Conservation (phyloP, 768 basidiomycete genomes). For the Tephrocybe rancida region DNA sequence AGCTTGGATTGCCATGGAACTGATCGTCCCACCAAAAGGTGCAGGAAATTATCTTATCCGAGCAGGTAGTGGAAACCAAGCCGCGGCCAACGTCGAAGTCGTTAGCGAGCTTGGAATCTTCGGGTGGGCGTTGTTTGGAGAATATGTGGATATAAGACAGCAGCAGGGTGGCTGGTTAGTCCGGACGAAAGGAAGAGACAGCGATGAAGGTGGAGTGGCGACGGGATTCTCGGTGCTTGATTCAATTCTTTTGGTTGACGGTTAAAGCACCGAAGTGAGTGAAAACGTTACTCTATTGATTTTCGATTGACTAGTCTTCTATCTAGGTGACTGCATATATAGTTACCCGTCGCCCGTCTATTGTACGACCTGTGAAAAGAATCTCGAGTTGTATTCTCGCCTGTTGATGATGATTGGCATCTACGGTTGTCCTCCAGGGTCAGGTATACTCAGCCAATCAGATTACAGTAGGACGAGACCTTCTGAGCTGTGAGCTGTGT, state of each 20-base stretch:
- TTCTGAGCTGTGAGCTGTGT: no score
- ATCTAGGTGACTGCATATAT: not conserved
- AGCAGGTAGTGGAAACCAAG: constrained; percentile 52
- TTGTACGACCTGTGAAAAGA: no score
- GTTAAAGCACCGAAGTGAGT: constrained; percentile 13
- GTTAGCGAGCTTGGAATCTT: constrained; percentile 93
- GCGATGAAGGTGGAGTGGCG: constrained; percentile 90
- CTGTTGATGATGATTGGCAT: no score
- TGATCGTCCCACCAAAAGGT: constrained; percentile 79
- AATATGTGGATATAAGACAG: constrained; percentile 49
- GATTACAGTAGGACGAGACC: no score
- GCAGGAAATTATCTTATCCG: constrained; percentile 76
- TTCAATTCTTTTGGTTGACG: constrained; percentile 61
- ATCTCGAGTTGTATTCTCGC: no score
- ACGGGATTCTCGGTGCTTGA: constrained; percentile 82
- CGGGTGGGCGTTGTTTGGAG: constrained; percentile 82
- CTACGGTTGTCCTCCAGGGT: no score
- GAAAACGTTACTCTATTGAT: not conserved
- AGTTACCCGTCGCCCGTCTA: not conserved
- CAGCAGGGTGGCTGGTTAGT: constrained; percentile 81
- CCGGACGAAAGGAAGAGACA: constrained; percentile 87
- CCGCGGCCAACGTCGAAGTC: constrained; percentile 62
- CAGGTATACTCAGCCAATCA: no score
- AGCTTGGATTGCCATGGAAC: constrained; percentile 96
- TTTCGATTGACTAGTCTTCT: not conserved